phyloP scores from a whole-genome alignment of 139 green algal species.

The Zygnema cylindricum region DNA sequence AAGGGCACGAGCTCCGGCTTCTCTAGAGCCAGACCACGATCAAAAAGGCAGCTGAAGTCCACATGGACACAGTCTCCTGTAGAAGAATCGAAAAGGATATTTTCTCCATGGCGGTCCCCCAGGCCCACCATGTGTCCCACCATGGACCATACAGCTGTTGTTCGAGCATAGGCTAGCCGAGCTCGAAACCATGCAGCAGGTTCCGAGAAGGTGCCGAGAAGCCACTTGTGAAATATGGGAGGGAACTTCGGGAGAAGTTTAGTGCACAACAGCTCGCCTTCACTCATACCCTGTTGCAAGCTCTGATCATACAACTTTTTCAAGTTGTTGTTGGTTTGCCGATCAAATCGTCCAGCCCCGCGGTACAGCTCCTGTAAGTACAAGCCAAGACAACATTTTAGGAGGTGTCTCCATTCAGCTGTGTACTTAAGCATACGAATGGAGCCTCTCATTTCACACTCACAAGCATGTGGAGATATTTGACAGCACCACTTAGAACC shows the following conservation, averaged over 20 bases:
- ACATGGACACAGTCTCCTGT: constrained; percentile 78
- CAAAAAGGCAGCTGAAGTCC: constrained; percentile 88
- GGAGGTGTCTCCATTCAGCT: no score
- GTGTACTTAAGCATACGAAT: no score
- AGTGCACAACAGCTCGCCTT: constrained; percentile 33
- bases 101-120: constrained; percentile 87
- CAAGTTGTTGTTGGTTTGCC: constrained; percentile 63
- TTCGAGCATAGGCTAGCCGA: constrained; percentile 81
- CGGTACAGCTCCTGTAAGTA: constrained; percentile 45
- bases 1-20: constrained; percentile 95
- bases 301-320: constrained; percentile 74
- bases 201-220: constrained; percentile 79
- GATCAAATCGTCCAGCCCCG: constrained; percentile 45
- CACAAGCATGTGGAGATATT: no score
- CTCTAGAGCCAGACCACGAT: constrained; percentile 76
- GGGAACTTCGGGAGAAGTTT: constrained; percentile 77
- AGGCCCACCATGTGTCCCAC: constrained; percentile 73
- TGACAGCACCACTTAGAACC: no score
- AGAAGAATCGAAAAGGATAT: constrained; percentile 92
- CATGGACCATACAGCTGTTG: constrained; percentile 74
- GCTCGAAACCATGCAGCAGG: constrained; percentile 85
- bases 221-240: constrained; percentile 85
- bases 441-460: no score
- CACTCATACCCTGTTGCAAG: not conserved
- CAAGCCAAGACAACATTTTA: not conserved